Base-by-base conservation (phyloP, 2,329 filamentous ascomycete genomes). In the Kalmusia sp. region DNA sequence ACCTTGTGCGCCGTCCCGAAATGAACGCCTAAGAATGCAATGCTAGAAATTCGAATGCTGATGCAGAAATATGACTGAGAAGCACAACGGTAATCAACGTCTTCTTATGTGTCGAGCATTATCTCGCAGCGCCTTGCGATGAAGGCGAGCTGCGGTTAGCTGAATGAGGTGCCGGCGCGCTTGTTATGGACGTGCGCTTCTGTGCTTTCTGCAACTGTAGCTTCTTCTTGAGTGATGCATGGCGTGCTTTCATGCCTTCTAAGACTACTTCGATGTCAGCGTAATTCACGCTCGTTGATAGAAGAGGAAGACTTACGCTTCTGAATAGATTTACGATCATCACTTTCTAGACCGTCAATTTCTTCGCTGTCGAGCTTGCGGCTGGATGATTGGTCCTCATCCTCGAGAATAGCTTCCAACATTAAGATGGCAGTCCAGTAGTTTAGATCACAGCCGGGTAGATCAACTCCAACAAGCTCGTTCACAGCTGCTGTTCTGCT, bases 391-490 rank as follows among this genome's bases (percentile, higher is more conserved):
- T 82, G 78, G 44, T 87, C 92, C 54, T 96, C 92, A 40, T 84
- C 88, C 64, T 99, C 95, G 52, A 99, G 78, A 3, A 99, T 91
- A 14, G 93, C 95, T 76, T 99, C 93, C 12, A 98, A 83, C 89
- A 99, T 95, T 58, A 91, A 86, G 60, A 98, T 92, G 0, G 95
- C 93, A 0, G 95, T 98, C 49, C 91, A 84, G 70, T 99, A 99
- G 15, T 92, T 93, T 22, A 96, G 87, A 69, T 98, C 93, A 70
- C 93, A 98, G 14, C 92, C 92, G 0, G 81, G 77, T 21, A 98
- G 80, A 72, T 98, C 93, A 58, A 95, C 91, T 52, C 93, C 92
- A 2, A 95, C 92, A 44, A 99, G 90, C 76, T 99, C 95, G 65
- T 96, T 96, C 69, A 98, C 95, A 6, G 95, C 95, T 6, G 95